A percentile compares a stretch with the other conserved stretches of the same genome.
phyloP scores from a whole-genome alignment of 495 filamentous ascomycete genomes.

The Talaromyces ruber region DNA sequence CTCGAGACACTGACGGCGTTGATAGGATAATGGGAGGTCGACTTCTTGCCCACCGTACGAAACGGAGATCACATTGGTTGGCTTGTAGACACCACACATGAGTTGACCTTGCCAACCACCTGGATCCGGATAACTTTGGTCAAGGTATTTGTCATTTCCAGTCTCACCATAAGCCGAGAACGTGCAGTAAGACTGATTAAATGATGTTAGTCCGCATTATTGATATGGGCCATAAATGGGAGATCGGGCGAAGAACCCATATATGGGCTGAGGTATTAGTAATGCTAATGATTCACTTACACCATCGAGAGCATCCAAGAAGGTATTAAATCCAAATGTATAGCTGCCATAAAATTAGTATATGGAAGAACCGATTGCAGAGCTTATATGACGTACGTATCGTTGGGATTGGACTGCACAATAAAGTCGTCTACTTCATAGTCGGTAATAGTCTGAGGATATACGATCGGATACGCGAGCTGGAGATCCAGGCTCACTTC shows the following conservation, averaged over 20 bases:
- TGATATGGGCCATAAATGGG: not conserved
- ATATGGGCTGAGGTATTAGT: not conserved
- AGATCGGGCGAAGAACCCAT: not conserved
- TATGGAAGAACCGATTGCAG: not conserved
- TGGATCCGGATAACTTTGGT: conserved; percentile 30
- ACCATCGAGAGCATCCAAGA: conserved; percentile 51
- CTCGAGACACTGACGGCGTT: conserved; percentile 30
- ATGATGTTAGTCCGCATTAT: not conserved
- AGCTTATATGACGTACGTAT: conserved; percentile 10
- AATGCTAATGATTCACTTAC: not conserved
- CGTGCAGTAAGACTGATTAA: conserved; percentile 11
- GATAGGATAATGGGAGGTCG: conserved; percentile 25
- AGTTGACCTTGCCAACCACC: conserved; percentile 30
- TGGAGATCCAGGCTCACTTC: conserved; percentile 43
- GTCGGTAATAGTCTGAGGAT: conserved; percentile 46
- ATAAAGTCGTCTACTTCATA: conserved; percentile 46
- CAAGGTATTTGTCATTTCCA: conserved; percentile 8
- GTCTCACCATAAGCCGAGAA: conserved; percentile 12
- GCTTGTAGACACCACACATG: conserved; percentile 31
- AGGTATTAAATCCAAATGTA: conserved; percentile 37
- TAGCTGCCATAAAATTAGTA: conserved; percentile 5
- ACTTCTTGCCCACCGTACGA: conserved; percentile 35
- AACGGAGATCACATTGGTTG: conserved; percentile 39
- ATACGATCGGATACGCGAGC: conserved; percentile 36
- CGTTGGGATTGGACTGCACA: conserved; percentile 27